phyloP scores from a whole-genome alignment of 805 yeast genomes.

The Metschnikowia aberdeeniae region DNA sequence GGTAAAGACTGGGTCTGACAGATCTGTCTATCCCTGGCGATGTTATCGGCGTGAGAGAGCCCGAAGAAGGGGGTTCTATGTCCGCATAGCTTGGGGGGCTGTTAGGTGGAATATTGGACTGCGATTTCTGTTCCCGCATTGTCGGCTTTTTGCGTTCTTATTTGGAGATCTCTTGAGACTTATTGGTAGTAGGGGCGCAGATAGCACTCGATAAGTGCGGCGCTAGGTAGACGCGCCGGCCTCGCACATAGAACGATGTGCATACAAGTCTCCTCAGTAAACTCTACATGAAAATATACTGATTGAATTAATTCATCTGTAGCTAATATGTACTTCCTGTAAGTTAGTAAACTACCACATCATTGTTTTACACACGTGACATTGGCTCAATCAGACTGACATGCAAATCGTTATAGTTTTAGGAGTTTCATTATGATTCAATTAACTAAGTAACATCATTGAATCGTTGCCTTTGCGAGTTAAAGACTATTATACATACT shows the following conservation, averaged over 20 bases:
- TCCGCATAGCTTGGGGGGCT: constrained; percentile 24
- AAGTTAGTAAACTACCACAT: constrained; percentile 1
- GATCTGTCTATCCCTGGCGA: constrained; percentile 4
- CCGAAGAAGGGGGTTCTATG: constrained; percentile 13
- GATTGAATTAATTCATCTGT: neutral
- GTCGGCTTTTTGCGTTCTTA: neutral
- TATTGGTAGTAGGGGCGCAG: neutral
- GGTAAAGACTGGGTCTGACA: neutral
- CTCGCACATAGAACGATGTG: neutral
- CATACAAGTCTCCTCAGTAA: neutral
- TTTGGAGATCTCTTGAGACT: neutral
- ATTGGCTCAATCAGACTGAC: constrained; percentile 35
- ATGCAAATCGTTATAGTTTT: constrained; percentile 35
- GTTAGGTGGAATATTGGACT: constrained; percentile 8
- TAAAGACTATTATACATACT: neutral
- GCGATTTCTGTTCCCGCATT: neutral
- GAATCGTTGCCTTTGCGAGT: neutral
- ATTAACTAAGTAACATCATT: constrained; percentile 14
- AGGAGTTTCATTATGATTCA: constrained; percentile 24
- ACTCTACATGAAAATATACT: neutral
- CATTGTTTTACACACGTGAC: neutral
- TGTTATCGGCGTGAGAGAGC: constrained; percentile 8
- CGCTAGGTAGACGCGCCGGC: neutral
- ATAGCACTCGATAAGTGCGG: neutral
- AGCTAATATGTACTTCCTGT: neutral